phyloP scores from a whole-genome alignment of 345 rosid species.

The Psidium guajava region DNA sequence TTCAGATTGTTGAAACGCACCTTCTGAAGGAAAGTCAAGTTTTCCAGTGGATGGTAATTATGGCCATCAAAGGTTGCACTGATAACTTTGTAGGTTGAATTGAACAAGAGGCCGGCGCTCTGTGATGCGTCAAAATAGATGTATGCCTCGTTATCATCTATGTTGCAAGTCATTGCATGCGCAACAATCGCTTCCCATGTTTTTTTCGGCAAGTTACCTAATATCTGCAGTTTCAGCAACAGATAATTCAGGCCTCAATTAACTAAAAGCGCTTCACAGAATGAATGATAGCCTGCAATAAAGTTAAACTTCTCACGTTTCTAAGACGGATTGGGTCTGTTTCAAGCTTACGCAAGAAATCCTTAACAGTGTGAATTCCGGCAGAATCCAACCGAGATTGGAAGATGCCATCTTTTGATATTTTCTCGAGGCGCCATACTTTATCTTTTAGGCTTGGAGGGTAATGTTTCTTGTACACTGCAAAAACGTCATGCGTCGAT shows the following conservation, averaged over 20 bases:
- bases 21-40: slow-evolving; percentile 16
- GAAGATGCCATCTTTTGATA: slow-evolving; percentile 49
- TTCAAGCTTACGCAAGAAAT: slow-evolving; percentile 10
- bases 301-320: slow-evolving; percentile 30
- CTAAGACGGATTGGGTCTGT: slow-evolving; percentile 10
- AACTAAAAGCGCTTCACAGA: not conserved
- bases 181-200: slow-evolving; percentile 41
- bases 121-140: slow-evolving; percentile 14
- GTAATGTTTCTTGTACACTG: slow-evolving; percentile 67
- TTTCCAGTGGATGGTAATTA: slow-evolving; percentile 11
- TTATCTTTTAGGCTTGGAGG: slow-evolving; percentile 56
- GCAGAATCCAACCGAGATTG: slow-evolving; percentile 20
- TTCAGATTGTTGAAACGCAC: slow-evolving; percentile 7
- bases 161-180: slow-evolving; percentile 47
- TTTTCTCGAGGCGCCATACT: slow-evolving; percentile 68
- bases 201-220: slow-evolving; percentile 24
- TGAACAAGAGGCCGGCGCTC: slow-evolving; percentile 22
- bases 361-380: slow-evolving; percentile 21
- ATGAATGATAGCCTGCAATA: slow-evolving; percentile 2
- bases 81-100: slow-evolving; percentile 31
- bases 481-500: not conserved
- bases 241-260: slow-evolving; percentile 3
- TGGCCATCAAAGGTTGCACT: slow-evolving; percentile 35
- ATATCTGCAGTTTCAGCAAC: slow-evolving; percentile 23
- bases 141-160: slow-evolving; percentile 32